phyloP scores from a whole-genome alignment of 768 basidiomycete genomes.

The Xerocomellus dryophilus region DNA sequence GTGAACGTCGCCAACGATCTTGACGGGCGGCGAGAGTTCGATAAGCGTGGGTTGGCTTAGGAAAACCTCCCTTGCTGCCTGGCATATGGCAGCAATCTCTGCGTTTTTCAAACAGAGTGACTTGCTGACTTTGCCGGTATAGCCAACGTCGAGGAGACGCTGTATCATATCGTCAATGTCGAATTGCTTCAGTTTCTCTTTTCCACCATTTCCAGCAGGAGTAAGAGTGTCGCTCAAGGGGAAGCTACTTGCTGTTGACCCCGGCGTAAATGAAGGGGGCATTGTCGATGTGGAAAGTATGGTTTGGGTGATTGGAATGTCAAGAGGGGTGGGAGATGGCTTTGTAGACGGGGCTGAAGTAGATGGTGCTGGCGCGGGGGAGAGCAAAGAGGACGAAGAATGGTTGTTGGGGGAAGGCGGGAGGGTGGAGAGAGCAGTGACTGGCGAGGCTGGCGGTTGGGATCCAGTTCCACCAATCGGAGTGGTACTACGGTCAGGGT shows the following conservation, averaged over 20 bases:
- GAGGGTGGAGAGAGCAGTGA: constrained; percentile 36
- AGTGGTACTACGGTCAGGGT: constrained; percentile 32
- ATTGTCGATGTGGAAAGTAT: constrained; percentile 74
- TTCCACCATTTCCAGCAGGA: constrained; percentile 39
- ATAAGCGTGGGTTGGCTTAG: constrained; percentile 95
- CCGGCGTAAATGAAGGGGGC: constrained; percentile 47
- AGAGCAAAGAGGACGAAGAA: constrained; percentile 39
- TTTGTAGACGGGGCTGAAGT: constrained; percentile 26
- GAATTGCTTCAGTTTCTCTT: constrained; percentile 64
- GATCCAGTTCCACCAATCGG: constrained; percentile 41
- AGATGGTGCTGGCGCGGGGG: constrained; percentile 12
- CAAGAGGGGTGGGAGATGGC: constrained; percentile 57
- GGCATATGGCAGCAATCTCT: constrained; percentile 92
- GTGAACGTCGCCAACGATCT: constrained; percentile 99
- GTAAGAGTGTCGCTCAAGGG: constrained; percentile 36
- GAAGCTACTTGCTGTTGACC: constrained; percentile 44
- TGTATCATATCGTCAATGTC: constrained; percentile 99
- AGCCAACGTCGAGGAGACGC: constrained; percentile 92
- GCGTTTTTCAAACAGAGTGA: constrained; percentile 92
- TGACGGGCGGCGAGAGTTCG: constrained; percentile 96
- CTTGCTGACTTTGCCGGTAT: constrained; percentile 97
- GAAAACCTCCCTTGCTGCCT: constrained; percentile 94
- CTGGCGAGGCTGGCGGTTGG: constrained; percentile 32
- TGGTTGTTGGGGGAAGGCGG: constrained; percentile 39
- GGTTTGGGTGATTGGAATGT: constrained; percentile 78